Base-by-base conservation (phyloP, 2,329 filamentous ascomycete species). In the Lachnellula hyalina region DNA sequence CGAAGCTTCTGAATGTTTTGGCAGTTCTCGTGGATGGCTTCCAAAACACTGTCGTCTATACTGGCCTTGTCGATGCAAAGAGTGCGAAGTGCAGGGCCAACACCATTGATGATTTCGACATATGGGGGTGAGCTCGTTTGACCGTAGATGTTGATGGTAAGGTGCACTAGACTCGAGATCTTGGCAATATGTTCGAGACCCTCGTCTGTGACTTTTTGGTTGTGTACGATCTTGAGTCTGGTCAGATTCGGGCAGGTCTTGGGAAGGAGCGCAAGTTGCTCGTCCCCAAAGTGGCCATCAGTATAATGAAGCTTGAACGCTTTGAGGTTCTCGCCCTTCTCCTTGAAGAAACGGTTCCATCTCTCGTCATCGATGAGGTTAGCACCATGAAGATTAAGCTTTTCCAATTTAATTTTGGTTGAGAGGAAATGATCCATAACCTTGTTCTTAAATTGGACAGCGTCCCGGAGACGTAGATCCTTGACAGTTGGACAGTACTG, bases 401-500 rank as follows among this genome's bases (percentile, higher is more conserved):
- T 79, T 56, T 84, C 81, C n/a, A 96, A 75, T 8, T 80, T 72
- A 49, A 83, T 80, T 49, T 87, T 80, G 47, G 89, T 87, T 53
- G 84, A 84, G 19, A 89, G 76, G 65, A 96, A 81, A 69, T 93
- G 96, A 51, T 90, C 82, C 71, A 96, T 80, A 42, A 91, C 87
- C 40, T 78, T 77, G 65, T 96, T 88, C 71, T 96, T 96, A 77
- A 96, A 87, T 67, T 96, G 92, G 49, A 94, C 89, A n/a, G 86
- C 90, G 65, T 92, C 93, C 48, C 87, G 84, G 11, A 96, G 74
- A 61, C 90, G 87, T 54, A 96, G 77, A 44, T 79, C 80, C 63
- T 83, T 83, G 52, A 96, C 74, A 5, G 77, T 77, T 0, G 89
- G 84, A 54, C 88, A 85, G 2, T 84, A 79, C 50, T 90, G 86